Evolutionary conservation across 768 basidiomycete genomes (phyloP).

Genomic region (Galerina sulciceps): DNA sequence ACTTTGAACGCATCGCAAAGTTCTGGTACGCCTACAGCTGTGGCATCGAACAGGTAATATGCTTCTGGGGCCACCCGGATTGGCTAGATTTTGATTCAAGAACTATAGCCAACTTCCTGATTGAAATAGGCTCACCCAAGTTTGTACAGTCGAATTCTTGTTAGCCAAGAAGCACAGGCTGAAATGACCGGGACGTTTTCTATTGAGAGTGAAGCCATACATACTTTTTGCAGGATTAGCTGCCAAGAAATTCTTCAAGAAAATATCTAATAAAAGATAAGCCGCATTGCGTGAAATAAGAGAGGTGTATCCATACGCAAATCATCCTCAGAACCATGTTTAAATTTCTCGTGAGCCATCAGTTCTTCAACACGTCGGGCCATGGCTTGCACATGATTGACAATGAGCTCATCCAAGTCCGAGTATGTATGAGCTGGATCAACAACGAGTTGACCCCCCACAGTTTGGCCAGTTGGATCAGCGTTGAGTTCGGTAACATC

Average conservation of each 20-base stretch:
- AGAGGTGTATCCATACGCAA: conserved; percentile 67
- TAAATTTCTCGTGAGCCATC: conserved; percentile 95
- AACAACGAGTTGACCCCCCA: conserved; percentile 69
- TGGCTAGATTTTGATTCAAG: conserved; percentile 52
- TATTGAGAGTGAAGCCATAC: conserved; percentile 93
- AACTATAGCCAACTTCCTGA: background rate
- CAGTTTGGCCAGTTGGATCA: conserved; percentile 69
- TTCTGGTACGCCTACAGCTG: conserved; percentile 90
- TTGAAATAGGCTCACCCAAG: conserved; percentile 69
- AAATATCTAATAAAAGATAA: conserved; percentile 60
- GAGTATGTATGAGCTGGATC: conserved; percentile 83
- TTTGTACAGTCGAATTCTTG: conserved; percentile 86
- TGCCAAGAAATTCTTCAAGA: conserved; percentile 86
- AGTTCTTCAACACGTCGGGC: conserved; percentile 92
- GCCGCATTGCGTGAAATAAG: background rate
- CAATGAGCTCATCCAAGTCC: conserved; percentile 95
- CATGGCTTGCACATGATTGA: conserved; percentile 95
- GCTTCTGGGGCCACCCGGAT: conserved; percentile 87
- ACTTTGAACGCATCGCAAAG: conserved; percentile 98
- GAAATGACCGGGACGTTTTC: conserved; percentile 91
- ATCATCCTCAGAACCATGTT: conserved; percentile 84
- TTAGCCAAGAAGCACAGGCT: conserved; percentile 92
- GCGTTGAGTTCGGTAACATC: conserved; percentile 85
- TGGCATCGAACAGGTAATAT: conserved; percentile 88
- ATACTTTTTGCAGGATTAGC: conserved; percentile 95